Evolutionary conservation across 2,329 filamentous ascomycete species (phyloP).

Genomic region (Ophiostoma triangulosporum): DNA sequence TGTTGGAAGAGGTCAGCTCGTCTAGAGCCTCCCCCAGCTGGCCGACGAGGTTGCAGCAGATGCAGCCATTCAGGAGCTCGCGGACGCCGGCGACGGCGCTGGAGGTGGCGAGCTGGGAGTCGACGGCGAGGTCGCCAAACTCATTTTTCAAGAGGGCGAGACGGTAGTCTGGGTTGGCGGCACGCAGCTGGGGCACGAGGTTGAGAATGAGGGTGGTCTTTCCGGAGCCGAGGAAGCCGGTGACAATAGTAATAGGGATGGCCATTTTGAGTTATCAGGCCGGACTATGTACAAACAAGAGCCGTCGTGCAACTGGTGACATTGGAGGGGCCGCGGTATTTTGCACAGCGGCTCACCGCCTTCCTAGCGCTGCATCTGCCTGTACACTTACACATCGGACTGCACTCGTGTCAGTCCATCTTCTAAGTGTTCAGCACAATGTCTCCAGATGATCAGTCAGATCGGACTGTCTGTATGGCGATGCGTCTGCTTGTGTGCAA

Average conservation of each 20-base stretch:
- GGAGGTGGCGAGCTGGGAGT: constrained; percentile 77
- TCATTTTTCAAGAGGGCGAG: constrained; percentile 96
- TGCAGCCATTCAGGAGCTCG: constrained; percentile 91
- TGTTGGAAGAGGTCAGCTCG: constrained; percentile 46
- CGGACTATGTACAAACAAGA: too few species aligned
- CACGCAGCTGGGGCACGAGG: constrained; percentile 75
- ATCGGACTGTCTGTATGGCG: too few species aligned
- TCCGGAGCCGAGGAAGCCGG: constrained; percentile 88
- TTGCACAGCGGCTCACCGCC: too few species aligned
- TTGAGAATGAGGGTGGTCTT: constrained; percentile 95
- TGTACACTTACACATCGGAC: too few species aligned
- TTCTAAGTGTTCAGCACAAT: too few species aligned
- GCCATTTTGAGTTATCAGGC: constrained; percentile 29
- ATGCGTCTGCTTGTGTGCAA: too few species aligned
- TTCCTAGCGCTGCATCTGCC: too few species aligned
- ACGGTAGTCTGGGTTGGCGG: constrained; percentile 60
- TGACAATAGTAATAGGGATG: constrained; percentile 87
- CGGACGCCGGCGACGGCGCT: constrained; percentile 77
- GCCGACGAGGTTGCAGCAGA: constrained; percentile 96
- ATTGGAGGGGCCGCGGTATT: too few species aligned
- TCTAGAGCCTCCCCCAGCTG: constrained; percentile 70
- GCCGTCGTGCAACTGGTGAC: too few species aligned
- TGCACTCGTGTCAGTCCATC: too few species aligned
- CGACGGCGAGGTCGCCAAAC: constrained; percentile 87
- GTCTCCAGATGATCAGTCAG: too few species aligned